Base-by-base conservation (phyloP, 345 rosid species). In the Gossypium mustelinum region DNA sequence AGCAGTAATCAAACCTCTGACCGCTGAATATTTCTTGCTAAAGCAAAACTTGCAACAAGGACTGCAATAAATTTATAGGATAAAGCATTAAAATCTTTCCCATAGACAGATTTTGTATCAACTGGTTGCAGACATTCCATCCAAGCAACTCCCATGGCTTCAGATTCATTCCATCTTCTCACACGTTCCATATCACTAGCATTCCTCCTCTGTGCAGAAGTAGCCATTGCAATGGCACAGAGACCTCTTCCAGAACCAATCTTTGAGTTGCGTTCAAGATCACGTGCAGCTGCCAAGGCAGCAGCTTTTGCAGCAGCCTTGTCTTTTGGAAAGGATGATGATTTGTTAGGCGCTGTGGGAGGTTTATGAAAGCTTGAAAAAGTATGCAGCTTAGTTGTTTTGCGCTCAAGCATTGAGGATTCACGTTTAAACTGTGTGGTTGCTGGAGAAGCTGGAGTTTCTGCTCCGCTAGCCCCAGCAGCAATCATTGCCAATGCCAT, bases 401-500 rank as follows among this genome's bases (percentile, higher is more conserved):
- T 95, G 51, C 94, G 88, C 86, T 95, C 97, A 78, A 91, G 91
- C 88, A 95, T 61, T 75, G 98, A 93, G 58, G 90, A 80, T 80
- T 93, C 98, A 52, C 97, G 93, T 84, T 79, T 93, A 74, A 95
- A 92, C 24, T 83, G 97, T 75, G 88, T n/a, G 69, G 78, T 75
- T 72, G 92, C 64, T 18, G 59, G 62, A 48, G 97, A 94, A 82
- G 92, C 86, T 0, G 94, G 88, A 65, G 86, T 75, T 63, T 94
- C 99, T 75, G 85, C 87, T 70, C 99, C 99, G 52, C 97, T 87
- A 83, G 99, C 97, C 64, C 99, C 99, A 57, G 99, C 99, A 82
- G 99, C 98, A 84, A 95, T 93, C 98, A 95, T 95, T 57, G 99
- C 97, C 85, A 95, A 83, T 41, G 99, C 98, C 99, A 95, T 89